Base-by-base conservation (phyloP, 1,139 yeast genomes). In the Zhuliangozyma blackwelliae region DNA sequence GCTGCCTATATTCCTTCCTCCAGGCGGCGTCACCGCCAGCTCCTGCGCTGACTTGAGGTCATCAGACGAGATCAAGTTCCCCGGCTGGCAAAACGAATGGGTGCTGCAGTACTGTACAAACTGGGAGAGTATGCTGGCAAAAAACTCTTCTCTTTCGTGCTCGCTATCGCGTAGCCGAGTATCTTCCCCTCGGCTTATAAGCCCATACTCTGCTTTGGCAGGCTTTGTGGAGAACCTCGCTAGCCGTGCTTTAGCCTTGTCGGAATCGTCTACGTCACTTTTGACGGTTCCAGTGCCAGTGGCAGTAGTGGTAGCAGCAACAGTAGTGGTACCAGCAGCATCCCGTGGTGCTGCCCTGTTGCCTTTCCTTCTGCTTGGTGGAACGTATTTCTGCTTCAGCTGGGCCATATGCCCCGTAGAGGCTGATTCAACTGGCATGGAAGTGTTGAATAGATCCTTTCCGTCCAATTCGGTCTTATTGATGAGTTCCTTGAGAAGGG, bases 121-220 rank as follows among this genome's bases (percentile, higher is more conserved):
- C 6, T 53, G 48, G 10, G 41, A 41, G 19, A 71, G 50, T 7
- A 76, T 68, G 25, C 52, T 44, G 3, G 51, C 51, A 47, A 71
- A 77, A 40, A 59, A 71, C 25, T 47, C 54, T 12, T 50, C 52
- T 41, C 82, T 55, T 10, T 67, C 75, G 5, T 44, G 39, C 10
- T 54, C 54, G 46, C 72, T 73, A n/a, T 60, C 47, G 43, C 73
- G 79, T 22, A 79, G 57, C 30, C 75, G 52, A 34, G 54, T 52
- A 43, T 76, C 83, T 38, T 77, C 83, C 1, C 85, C 85, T 36
- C 85, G 59, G 45, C 85, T 78, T 2, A 76, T 57, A 32, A 70
- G 61, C 1, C 86, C 86, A 46, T 70, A 77, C 5, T 40, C 34
- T 7, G n/a, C n/a, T n/a, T n/a, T n/a, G n/a, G n/a, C n/a, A n/a